Conservation (phyloP, 176 grass and related monocot species). For the Phoenix dactylifera region DNA sequence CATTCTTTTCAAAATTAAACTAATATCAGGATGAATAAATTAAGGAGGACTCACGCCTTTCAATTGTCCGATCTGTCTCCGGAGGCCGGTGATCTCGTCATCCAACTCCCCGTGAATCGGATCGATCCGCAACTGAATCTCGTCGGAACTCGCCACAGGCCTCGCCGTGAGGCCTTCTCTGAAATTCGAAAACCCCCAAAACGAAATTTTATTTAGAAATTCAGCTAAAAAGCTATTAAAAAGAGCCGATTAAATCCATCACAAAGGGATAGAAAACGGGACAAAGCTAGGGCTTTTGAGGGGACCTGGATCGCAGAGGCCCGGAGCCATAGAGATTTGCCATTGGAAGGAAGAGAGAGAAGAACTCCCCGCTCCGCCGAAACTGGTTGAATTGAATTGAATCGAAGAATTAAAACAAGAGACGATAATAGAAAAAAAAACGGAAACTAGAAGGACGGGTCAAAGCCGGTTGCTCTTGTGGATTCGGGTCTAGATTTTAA, state of each 20-base stretch:
- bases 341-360: conserved; percentile 15
- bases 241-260: too few relatives aligned
- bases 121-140: conserved; percentile 78
- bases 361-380: too few relatives aligned
- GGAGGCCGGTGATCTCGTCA: conserved; percentile 57
- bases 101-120: conserved; percentile 51
- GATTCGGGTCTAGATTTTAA: too few relatives aligned
- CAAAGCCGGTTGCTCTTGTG: too few relatives aligned
- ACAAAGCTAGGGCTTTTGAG: neutral
- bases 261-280: too few relatives aligned
- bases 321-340: conserved; percentile 52
- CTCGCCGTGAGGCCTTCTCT: conserved; percentile 1
- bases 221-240: too few relatives aligned
- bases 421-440: too few relatives aligned
- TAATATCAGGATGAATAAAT: neutral
- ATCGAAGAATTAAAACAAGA: too few relatives aligned
- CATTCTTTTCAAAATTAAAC: too few relatives aligned
- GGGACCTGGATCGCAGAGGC: conserved; percentile 62
- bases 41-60: conserved; percentile 17
- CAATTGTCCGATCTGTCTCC: conserved; percentile 37
- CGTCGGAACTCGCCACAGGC: conserved; percentile 3
- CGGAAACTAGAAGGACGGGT: too few relatives aligned
- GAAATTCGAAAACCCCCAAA: neutral
- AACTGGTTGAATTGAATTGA: too few relatives aligned
- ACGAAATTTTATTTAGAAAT: neutral